Base-by-base conservation (phyloP, 202 grass and related monocot species). In the Panicum hallii region DNA sequence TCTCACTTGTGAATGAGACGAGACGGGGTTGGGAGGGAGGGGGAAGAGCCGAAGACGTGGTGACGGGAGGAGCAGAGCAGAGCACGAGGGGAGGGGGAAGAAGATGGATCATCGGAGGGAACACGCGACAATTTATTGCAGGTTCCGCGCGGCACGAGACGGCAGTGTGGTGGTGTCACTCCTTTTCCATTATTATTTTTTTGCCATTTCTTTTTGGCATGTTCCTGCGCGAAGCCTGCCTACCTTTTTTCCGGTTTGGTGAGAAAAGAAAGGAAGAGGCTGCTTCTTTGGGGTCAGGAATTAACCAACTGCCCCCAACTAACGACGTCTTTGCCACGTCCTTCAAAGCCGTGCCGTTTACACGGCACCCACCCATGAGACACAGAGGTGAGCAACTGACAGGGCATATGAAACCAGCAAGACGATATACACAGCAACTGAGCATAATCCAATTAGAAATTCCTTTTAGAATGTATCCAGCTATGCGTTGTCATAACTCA, bases 61-160 rank as follows among this genome's bases (percentile, higher is more conserved):
- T 57, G 79, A 72, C 22, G 36, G 34, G 5, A 48, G 79, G 22
- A 32, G 32, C 32, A 32, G 32, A 32, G 32, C 32, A 32, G 26
- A 82, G 53, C 53, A 72, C 43, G 50, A 75, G 72, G 72, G 3
- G 12, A 28, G 68, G 43, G 22, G 23, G 22, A 0, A 30, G 62
- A 5, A 36, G 67, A 26, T 26, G 1, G 42, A 65, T 67, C 32
- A 42, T 15, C 7, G 57, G 9, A 28, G 9, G n/a, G n/a, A 61
- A 62, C 58, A 74, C 34, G 48, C 46, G 22, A 66, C 61, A 45
- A 57, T 36, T 87, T 84, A 77, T 68, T 46, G 78, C 34, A 80
- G 61, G 66, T 9, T 19, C 67, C 20, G 67, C 41, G 42, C 15
- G 16, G 60, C 58, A 30, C 55, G 55, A 17, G 74, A 60, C 20